Base-by-base conservation (phyloP, 1,284 basidiomycete species). In the Rhodofomes roseus region DNA sequence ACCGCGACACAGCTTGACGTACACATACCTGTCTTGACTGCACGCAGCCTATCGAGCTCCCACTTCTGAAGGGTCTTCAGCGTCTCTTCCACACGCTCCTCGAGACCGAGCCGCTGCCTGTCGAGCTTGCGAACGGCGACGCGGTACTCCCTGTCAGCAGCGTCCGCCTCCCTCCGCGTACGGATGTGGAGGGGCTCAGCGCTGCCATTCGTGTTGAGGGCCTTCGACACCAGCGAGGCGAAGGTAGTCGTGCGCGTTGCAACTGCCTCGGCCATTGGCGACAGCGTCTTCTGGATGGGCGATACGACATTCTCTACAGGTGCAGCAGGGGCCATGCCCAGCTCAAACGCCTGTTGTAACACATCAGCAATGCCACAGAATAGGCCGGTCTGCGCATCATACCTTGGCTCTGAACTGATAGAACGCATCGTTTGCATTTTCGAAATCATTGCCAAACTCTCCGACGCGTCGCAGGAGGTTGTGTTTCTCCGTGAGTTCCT, bases 1-100 rank as follows among this genome's bases (percentile, higher is more conserved):
- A 23, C 56, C 40, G n/a, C 48, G 29, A 4, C 20, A 37, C 34
- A 40, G 14, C 18, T 16, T 36, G 12, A 25, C 22, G 53, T 63
- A 89, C 89, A 27, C 23, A 55, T 63, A 89, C 90, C 89, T 2
- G 90, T 90, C 79, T 93, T 93, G 61, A 96, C 84, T 14, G 92
- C 90, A 31, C 85, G 77, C 66, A 96, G 77, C 50, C 94, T 78
- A 66, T 96, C 94, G 50, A 81, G 74, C 75, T 96, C 94, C 92
- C 92, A 94, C 63, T 81, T 82, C 73, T 96, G 93, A 66, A 94
- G 79, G 1, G 80, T 71, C 74, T 90, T 93, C 48, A 96, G 76
- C 1, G 84, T 86, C 55, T 92, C 89, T 70, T 96, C 93, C 56
- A 96, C 82, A 55, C 84, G 81, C 70, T 96, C 92, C 73, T 96